Percentiles rank a stretch among this genome's conserved stretches.
Conservation (phyloP, 306 rosid genomes). For the Canavalia ensiformis region DNA sequence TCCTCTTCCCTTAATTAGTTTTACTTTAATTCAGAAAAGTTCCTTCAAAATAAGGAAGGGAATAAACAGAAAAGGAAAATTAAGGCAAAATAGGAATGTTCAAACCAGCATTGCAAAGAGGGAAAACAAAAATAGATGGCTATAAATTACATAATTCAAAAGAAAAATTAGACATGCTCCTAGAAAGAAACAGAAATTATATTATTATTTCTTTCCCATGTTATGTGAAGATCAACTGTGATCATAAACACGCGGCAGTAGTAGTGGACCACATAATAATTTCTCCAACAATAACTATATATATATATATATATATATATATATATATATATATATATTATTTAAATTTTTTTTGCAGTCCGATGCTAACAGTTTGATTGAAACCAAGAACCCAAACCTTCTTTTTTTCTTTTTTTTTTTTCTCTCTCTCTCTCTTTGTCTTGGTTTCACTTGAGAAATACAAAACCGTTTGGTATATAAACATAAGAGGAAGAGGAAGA, state of each 20-base stretch:
- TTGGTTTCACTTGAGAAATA: neutral
- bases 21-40: neutral
- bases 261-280: no score
- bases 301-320: neutral
- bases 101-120: neutral
- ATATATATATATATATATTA: neutral
- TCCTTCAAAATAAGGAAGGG: neutral
- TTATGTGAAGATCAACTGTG: no score
- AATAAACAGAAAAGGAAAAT: neutral
- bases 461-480: conserved; percentile 38
- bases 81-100: neutral
- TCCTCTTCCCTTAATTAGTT: neutral
- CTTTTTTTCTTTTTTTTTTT: neutral
- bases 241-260: no score
- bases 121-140: neutral
- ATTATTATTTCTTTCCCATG: no score
- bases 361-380: conserved; percentile 28
- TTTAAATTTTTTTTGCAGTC: neutral
- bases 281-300: no score
- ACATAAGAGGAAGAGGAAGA: neutral
- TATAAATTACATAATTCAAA: neutral
- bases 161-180: no score
- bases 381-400: neutral
- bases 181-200: no score
- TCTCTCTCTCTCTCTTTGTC: neutral